phyloP scores from a whole-genome alignment of 2,329 filamentous ascomycete genomes.

The Fusarium pseudonygamai region DNA sequence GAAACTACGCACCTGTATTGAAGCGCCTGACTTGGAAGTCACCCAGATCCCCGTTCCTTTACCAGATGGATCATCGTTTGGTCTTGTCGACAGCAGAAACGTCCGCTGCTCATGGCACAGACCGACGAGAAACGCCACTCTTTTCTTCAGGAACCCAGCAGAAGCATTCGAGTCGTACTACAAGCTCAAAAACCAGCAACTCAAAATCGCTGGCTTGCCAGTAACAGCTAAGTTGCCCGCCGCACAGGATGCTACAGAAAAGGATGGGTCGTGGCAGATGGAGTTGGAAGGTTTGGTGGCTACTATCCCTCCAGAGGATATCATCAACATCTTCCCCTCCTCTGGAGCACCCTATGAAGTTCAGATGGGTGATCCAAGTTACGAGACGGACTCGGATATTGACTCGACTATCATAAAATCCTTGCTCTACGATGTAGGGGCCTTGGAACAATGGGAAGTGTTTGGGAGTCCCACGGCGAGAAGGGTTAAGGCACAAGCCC shows the following conservation, averaged over 20 bases:
- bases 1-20: background rate
- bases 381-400: slow-evolving; percentile 34
- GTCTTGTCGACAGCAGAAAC: slow-evolving; percentile 47
- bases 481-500: slow-evolving; percentile 51
- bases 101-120: slow-evolving; percentile 51
- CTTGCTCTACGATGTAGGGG: slow-evolving; percentile 45
- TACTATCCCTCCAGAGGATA: background rate
- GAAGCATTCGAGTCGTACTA: slow-evolving; percentile 32
- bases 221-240: background rate
- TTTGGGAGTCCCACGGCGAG: slow-evolving; percentile 40
- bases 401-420: slow-evolving; percentile 41
- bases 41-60: slow-evolving; percentile 20
- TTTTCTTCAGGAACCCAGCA: slow-evolving; percentile 41
- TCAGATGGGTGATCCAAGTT: slow-evolving; percentile 28
- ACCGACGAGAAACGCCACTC: slow-evolving; percentile 39
- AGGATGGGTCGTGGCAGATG: slow-evolving; percentile 2
- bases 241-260: background rate
- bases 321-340: background rate
- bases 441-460: slow-evolving; percentile 49
- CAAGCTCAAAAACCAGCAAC: slow-evolving; percentile 36
- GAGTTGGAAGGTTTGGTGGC: background rate
- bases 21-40: background rate
- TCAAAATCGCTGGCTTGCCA: slow-evolving; percentile 34
- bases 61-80: slow-evolving; percentile 38
- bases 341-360: background rate